Conservation (phyloP, 306 rosid species). For the Trifolium subterraneum region DNA sequence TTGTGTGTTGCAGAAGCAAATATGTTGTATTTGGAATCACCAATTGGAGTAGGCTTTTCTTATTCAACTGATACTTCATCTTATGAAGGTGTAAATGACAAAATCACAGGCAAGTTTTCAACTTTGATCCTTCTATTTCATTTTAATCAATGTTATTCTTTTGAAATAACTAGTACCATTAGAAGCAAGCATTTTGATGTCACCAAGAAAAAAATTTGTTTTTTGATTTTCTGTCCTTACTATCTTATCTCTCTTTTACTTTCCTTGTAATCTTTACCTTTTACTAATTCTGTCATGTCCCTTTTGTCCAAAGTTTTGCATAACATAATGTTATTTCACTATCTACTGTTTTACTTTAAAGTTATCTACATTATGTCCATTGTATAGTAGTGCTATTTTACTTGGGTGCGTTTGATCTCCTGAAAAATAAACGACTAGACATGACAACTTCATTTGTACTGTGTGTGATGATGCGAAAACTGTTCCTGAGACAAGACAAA, state of each 20-base stretch:
- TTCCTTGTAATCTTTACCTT: slow-evolving; percentile 43
- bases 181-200: slow-evolving; percentile 8
- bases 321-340: slow-evolving; percentile 42
- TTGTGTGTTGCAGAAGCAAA: slow-evolving; percentile 62
- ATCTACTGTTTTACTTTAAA: slow-evolving; percentile 49
- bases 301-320: slow-evolving; percentile 42
- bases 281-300: slow-evolving; percentile 35
- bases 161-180: slow-evolving; percentile 14
- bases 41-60: slow-evolving; percentile 78
- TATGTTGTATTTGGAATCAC: slow-evolving; percentile 73
- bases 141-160: slow-evolving; percentile 30
- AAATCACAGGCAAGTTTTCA: slow-evolving; percentile 63
- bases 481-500: too few relatives aligned
- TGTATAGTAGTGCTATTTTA: slow-evolving; percentile 34
- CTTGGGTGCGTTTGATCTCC: too few relatives aligned
- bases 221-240: slow-evolving; percentile 4
- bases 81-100: slow-evolving; percentile 63
- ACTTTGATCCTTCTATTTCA: too few relatives aligned
- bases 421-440: too few relatives aligned
- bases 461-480: too few relatives aligned
- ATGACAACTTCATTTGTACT: too few relatives aligned
- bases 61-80: slow-evolving; percentile 58
- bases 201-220: not conserved
- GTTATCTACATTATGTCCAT: slow-evolving; percentile 43
- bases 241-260: slow-evolving; percentile 23